These are phyloP conservation scores for Cladorrhinum sp. DNA, from an alignment of 2,329 filamentous ascomycete genomes.

Conservation along the genomic window DNA sequence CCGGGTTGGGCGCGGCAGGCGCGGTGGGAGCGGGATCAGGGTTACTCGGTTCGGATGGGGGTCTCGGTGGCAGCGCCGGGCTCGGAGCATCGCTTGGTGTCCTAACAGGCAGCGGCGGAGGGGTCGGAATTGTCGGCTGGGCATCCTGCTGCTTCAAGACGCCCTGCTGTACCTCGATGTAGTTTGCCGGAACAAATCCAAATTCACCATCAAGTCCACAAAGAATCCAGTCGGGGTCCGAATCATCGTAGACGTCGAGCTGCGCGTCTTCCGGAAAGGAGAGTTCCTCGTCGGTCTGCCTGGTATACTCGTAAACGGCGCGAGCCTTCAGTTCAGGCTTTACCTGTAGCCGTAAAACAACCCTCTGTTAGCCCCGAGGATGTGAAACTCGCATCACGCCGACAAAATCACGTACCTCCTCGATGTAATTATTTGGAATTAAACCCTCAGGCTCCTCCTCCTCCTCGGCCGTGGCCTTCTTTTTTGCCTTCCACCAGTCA, in stretches of 20 bases:
- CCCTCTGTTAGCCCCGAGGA: neutral
- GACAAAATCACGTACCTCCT: constrained; percentile 62
- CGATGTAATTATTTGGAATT: constrained; percentile 91
- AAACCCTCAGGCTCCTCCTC: constrained; percentile 89
- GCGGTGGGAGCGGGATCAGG: constrained; percentile 27
- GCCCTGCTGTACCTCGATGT: constrained; percentile 70
- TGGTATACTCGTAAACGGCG: constrained; percentile 96
- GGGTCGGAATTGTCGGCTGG: constrained; percentile 31
- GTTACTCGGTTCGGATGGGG: constrained; percentile 32
- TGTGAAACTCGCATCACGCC: neutral
- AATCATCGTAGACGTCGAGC: constrained; percentile 81
- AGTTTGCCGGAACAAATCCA: constrained; percentile 94
- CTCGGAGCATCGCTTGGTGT: constrained; percentile 37
- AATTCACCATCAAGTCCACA: constrained; percentile 82
- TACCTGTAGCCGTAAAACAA: constrained; percentile 41
- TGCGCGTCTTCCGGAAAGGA: constrained; percentile 88
- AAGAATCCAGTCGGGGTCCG: constrained; percentile 95
- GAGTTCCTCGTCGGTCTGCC: constrained; percentile 96
- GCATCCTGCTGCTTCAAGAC: constrained; percentile 40
- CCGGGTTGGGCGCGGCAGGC: constrained; percentile 43
- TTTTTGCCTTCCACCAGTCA: constrained; percentile 97
- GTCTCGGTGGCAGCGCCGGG: constrained; percentile 40
- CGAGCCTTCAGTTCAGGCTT: constrained; percentile 66
- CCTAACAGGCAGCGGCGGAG: constrained; percentile 45
- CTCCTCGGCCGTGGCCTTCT: constrained; percentile 76